A percentile compares a stretch with the other conserved stretches of the same genome.
Conservation (phyloP, 2,329 filamentous ascomycete species). For the Colletotrichum viniferum region DNA sequence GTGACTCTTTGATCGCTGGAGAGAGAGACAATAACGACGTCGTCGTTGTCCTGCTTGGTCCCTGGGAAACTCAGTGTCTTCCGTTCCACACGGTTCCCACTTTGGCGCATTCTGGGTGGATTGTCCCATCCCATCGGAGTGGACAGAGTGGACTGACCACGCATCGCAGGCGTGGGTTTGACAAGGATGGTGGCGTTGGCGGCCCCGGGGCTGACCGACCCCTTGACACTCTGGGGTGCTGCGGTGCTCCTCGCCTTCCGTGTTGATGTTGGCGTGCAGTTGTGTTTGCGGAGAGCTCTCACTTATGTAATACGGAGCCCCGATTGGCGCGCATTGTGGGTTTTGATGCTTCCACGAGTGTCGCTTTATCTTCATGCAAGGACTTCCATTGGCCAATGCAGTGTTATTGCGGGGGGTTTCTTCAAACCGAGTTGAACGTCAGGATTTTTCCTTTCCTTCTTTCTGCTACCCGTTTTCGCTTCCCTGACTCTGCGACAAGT, state of each 20-base stretch:
- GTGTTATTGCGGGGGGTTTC: not conserved
- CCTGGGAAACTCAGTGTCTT: not conserved
- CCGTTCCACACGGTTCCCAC: slow-evolving; percentile 2
- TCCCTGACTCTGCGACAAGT: not conserved
- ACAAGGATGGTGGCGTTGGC: not conserved
- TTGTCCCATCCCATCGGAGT: slow-evolving; percentile 16
- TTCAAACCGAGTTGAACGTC: not conserved
- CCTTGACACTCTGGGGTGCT: not conserved
- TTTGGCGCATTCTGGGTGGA: not conserved
- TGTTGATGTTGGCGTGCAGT: not conserved
- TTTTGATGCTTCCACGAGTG: not conserved
- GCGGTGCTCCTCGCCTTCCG: not conserved
- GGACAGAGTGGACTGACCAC: slow-evolving; percentile 15
- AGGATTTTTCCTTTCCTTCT: not conserved
- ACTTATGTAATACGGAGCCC: slow-evolving; percentile 6
- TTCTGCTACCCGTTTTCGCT: not conserved
- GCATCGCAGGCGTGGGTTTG: slow-evolving; percentile 10
- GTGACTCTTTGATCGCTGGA: not conserved
- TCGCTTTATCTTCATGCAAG: not conserved
- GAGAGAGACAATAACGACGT: not conserved
- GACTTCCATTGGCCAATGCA: not conserved
- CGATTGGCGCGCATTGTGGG: not conserved
- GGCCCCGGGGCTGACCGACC: not conserved
- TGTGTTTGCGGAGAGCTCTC: not conserved
- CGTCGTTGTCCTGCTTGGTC: not conserved